phyloP scores from a whole-genome alignment of 257 asterid species.

The Coffea eugenioides region DNA sequence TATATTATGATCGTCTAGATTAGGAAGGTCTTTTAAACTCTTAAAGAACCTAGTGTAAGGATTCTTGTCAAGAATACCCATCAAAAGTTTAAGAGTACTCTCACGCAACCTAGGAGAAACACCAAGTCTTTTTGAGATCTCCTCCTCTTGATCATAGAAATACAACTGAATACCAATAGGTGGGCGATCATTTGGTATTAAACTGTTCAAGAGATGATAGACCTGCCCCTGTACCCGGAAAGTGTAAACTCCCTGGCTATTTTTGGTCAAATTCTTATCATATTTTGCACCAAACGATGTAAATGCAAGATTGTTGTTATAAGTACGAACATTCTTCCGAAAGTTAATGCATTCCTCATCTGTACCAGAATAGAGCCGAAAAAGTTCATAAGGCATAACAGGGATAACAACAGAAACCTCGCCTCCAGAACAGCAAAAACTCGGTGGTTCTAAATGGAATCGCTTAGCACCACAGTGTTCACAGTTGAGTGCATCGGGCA shows the following conservation, averaged over 20 bases:
- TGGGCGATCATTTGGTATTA: accelerated
- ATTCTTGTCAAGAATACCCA: neutral
- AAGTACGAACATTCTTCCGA: no score
- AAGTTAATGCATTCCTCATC: no score
- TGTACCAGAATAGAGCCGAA: neutral
- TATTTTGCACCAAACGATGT: neutral
- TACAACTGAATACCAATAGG: neutral
- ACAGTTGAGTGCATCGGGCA: neutral
- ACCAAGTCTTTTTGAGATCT: neutral
- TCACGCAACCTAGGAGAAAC: neutral
- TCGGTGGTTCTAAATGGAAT: neutral
- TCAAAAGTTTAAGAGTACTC: neutral
- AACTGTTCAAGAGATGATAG: no score
- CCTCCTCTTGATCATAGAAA: neutral
- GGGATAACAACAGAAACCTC: neutral
- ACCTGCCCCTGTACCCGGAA: neutral
- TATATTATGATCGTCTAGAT: neutral
- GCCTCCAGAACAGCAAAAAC: neutral
- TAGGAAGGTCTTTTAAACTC: no score
- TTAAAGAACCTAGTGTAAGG: neutral
- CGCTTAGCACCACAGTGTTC: neutral
- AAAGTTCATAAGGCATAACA: neutral
- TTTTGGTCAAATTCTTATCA: neutral
- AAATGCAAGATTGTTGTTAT: neutral
- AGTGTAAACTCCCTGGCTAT: neutral